Percentiles rank a stretch among this genome's conserved stretches.
Evolutionary conservation across 2,329 filamentous ascomycete genomes (phyloP).

Genomic region (Juglanconis sp.): DNA sequence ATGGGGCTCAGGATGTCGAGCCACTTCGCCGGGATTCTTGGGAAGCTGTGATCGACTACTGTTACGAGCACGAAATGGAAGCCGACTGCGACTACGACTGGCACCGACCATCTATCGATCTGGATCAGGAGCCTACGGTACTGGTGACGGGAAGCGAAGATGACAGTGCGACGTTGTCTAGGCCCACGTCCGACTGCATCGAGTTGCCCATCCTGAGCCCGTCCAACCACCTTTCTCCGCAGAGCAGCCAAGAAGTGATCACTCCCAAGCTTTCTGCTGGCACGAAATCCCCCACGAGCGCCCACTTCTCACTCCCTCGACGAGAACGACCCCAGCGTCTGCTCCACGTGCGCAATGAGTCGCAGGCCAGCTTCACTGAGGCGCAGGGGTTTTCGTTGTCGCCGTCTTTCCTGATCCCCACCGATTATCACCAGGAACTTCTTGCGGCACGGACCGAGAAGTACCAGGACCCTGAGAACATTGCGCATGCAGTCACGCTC

Average conservation of each 20-base stretch:
- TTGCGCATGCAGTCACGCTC: constrained; percentile 27
- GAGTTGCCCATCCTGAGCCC: constrained; percentile 50
- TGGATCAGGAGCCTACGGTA: constrained; percentile 28
- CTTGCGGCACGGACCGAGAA: constrained; percentile 35
- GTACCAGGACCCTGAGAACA: constrained; percentile 31
- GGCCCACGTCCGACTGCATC: constrained; percentile 27
- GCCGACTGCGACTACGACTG: constrained; percentile 65
- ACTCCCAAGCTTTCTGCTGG: constrained; percentile 38
- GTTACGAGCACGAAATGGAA: constrained; percentile 66
- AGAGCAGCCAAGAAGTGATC: constrained; percentile 34
- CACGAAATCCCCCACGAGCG: constrained; percentile 38
- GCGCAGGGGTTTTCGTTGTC: constrained; percentile 58
- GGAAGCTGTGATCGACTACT: constrained; percentile 70
- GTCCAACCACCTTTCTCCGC: constrained; percentile 34
- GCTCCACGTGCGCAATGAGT: constrained; percentile 38
- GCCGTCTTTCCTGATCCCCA: constrained; percentile 59
- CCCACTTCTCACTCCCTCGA: constrained; percentile 52
- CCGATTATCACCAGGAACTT: constrained; percentile 57
- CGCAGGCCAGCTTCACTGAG: constrained; percentile 56
- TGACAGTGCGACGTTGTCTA: neutral
- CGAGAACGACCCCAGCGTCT: constrained; percentile 29
- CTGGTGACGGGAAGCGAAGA: constrained; percentile 21
- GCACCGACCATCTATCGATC: constrained; percentile 55
- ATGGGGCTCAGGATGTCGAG: constrained; percentile 26
- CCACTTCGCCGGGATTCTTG: constrained; percentile 47